Evolutionary conservation across 345 rosid genomes (phyloP).

Genomic region (Salix udensis): DNA sequence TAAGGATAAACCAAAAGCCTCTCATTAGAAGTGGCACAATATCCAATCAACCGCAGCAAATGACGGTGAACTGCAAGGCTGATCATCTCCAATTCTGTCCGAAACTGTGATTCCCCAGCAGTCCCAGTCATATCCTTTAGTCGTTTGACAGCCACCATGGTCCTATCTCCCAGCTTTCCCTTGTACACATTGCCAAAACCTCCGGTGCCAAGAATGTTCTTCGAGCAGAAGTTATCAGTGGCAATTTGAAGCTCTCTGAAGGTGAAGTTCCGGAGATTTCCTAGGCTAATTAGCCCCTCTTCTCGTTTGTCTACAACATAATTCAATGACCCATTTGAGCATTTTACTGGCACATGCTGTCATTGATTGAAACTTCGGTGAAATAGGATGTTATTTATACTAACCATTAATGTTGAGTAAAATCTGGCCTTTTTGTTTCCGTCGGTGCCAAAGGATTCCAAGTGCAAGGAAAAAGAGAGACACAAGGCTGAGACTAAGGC

Average conservation of each 20-base stretch:
- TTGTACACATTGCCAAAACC: constrained; percentile 94
- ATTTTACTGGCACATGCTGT: neutral
- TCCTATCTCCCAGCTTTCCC: constrained; percentile 77
- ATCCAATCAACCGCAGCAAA: constrained; percentile 74
- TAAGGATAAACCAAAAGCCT: constrained; percentile 88
- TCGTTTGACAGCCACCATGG: constrained; percentile 76
- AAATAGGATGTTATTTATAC: constrained; percentile 21
- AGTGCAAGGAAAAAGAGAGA: constrained; percentile 42
- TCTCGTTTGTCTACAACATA: constrained; percentile 61
- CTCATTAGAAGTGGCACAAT: constrained; percentile 67
- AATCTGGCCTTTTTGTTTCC: constrained; percentile 39
- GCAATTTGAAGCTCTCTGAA: constrained; percentile 80
- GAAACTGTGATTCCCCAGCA: constrained; percentile 79
- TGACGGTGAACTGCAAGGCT: constrained; percentile 93
- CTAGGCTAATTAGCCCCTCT: constrained; percentile 60
- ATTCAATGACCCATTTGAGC: neutral
- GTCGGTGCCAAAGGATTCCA: constrained; percentile 52
- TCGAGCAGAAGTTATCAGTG: constrained; percentile 74
- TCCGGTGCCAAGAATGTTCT: constrained; percentile 80
- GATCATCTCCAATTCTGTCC: constrained; percentile 91
- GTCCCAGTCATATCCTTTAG: constrained; percentile 71
- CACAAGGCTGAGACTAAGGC: constrained; percentile 56
- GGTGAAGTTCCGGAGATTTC: constrained; percentile 75
- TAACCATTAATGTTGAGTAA: constrained; percentile 51
- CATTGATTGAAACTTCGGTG: too few species aligned